These are phyloP conservation scores for Leccinum pachyderme DNA, from an alignment of 1,284 basidiomycete genomes.

Conservation along the genomic window DNA sequence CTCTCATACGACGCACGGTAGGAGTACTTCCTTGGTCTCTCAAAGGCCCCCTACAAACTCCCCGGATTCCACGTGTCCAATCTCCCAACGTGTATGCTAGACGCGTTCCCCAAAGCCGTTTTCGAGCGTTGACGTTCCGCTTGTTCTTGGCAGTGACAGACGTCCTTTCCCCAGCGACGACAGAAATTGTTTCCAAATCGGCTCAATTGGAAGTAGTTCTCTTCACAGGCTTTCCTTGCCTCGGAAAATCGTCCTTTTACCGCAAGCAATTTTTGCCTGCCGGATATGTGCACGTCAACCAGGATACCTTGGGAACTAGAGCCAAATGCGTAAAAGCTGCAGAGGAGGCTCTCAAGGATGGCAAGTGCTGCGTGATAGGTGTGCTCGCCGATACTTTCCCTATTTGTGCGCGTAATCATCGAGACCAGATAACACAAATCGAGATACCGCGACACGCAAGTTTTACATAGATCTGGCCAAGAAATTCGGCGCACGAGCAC, in stretches of 20 bases:
- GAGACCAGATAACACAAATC: constrained; percentile 80
- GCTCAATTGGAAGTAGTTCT: constrained; percentile 60
- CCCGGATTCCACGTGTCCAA: constrained; percentile 61
- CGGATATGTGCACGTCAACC: constrained; percentile 82
- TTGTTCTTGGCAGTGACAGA: constrained; percentile 45
- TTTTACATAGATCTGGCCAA: constrained; percentile 68
- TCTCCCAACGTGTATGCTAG: constrained; percentile 42
- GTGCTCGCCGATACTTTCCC: constrained; percentile 20
- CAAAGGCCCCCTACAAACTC: constrained; percentile 43
- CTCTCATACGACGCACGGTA: constrained; percentile 28
- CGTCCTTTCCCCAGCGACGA: constrained; percentile 53
- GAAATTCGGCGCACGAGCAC: constrained; percentile 43
- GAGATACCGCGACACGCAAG: constrained; percentile 65
- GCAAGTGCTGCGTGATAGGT: constrained; percentile 78
- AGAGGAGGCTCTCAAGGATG: constrained; percentile 52
- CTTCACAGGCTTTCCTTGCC: constrained; percentile 85
- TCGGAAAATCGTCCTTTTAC: constrained; percentile 88
- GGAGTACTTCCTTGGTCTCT: constrained; percentile 78
- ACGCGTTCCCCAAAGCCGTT: neutral
- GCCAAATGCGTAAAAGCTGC: constrained; percentile 73
- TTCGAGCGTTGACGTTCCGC: constrained; percentile 3
- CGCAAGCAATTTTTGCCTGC: constrained; percentile 62
- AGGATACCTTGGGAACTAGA: constrained; percentile 75
- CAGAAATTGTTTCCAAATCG: constrained; percentile 26
- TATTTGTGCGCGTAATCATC: neutral